Evolutionary conservation across 2,329 filamentous ascomycete species (phyloP), one percentile per base, ranked within the genome.

Genomic region (Cytospora leucostoma): DNA sequence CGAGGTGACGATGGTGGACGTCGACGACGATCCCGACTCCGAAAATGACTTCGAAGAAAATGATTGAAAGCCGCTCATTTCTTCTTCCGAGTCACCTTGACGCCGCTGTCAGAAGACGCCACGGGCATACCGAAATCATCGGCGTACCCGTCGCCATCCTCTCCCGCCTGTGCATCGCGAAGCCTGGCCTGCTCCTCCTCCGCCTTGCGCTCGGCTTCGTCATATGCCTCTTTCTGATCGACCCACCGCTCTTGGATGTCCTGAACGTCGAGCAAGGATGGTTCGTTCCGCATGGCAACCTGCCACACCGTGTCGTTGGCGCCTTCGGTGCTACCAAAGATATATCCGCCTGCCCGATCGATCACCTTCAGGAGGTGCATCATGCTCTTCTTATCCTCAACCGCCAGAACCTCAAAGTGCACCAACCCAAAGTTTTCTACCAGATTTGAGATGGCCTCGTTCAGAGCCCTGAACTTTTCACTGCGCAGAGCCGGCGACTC

Each of bases 241-340:
- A 99, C 79, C 95, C 95, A 99, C 66, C 95, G 84, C 78, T 99
- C 95, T 77, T 99, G 95, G 67, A 98, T 88, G 76, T 99, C 94
- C 65, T 89, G 82, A 11, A 93, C 87, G 70, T 96, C 93, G 82
- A 96, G 87, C 76, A 88, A 79, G 37, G 86, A 86, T 40, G 87
- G 85, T 64, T 88, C 87, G 64, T 88, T 87, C 62, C 93, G 87
- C 87, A 98, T 96, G 3, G 95, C 92, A 52, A 98, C 88, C 72
- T 96, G 92, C 95, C 95, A 99, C n/a, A 99, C 86, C 7, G 90
- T 93, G 74, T 99, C 94, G 70, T 98, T 97, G 53, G 93, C 92
- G 2, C 93, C 94, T 74, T 97, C 92, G 0, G 92, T 90, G 6
- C 89, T 85, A 0, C 93, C 93, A 78, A 99, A 97, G 0, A 93